Conservation (phyloP, 2,329 filamentous ascomycete genomes). For the Paramyrothecium roridum region DNA sequence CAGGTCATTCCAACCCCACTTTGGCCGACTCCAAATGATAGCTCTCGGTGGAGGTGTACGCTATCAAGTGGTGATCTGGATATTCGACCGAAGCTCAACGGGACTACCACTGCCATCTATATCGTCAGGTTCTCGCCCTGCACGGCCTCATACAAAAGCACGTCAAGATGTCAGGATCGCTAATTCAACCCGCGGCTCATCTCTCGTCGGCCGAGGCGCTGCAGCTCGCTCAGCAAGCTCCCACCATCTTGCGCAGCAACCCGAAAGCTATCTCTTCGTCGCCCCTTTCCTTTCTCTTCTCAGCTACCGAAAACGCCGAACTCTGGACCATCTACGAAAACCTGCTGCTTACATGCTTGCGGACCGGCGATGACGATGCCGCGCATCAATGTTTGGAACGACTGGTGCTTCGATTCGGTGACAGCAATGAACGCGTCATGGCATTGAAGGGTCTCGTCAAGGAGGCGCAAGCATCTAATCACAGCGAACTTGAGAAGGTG, state of each 20-base stretch:
- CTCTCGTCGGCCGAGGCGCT: conserved; percentile 54
- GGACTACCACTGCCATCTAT: background rate
- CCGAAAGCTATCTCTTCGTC: conserved; percentile 54
- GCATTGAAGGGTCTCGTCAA: conserved; percentile 78
- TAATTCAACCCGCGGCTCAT: conserved; percentile 55
- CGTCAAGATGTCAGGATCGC: conserved; percentile 44
- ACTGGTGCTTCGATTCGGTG: conserved; percentile 77
- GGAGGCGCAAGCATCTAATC: conserved; percentile 72
- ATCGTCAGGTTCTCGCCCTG: background rate
- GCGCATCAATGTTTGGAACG: conserved; percentile 74
- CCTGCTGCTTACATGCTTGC: conserved; percentile 77
- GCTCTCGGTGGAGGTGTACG: background rate
- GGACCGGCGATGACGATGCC: conserved; percentile 76
- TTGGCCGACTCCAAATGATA: background rate
- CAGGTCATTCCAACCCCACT: background rate
- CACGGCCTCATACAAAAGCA: conserved; percentile 5
- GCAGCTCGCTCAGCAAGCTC: conserved; percentile 59
- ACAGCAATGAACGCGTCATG: conserved; percentile 80
- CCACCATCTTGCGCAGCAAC: conserved; percentile 50
- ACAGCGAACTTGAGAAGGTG: conserved; percentile 63
- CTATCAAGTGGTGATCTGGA: background rate
- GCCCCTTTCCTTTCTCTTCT: conserved; percentile 49
- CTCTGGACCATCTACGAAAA: conserved; percentile 87
- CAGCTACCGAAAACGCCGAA: conserved; percentile 67
- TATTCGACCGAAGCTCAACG: background rate